phyloP scores from a whole-genome alignment of 768 basidiomycete genomes.

The Boletales sp. region DNA sequence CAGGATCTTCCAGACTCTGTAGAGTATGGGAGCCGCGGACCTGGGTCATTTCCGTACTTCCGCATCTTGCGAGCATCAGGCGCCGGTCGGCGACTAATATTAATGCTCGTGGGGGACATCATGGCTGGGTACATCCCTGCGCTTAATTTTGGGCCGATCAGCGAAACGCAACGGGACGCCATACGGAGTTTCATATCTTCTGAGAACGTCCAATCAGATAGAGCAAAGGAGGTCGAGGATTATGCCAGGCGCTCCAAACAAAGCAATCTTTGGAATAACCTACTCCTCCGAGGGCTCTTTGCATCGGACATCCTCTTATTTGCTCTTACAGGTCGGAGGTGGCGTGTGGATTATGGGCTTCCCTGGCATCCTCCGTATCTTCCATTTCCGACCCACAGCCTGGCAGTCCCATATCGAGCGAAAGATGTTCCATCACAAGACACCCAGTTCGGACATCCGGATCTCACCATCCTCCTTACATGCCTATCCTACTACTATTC shows the following conservation, averaged over 20 bases:
- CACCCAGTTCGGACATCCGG: constrained; percentile 37
- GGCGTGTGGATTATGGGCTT: constrained; percentile 32
- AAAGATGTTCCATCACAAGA: constrained; percentile 30
- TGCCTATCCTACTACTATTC: constrained; percentile 2
- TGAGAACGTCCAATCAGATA: not conserved
- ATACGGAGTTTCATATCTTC: constrained; percentile 12
- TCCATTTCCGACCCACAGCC: constrained; percentile 3
- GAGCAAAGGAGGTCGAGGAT: constrained; percentile 1
- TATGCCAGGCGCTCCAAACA: not conserved
- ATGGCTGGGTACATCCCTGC: constrained; percentile 9
- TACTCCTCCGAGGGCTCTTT: constrained; percentile 31
- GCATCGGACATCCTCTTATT: constrained; percentile 22
- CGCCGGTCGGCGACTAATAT: constrained; percentile 1
- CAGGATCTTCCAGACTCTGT: not conserved
- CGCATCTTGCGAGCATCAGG: constrained; percentile 3
- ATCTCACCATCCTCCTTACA: constrained; percentile 29
- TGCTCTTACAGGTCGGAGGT: constrained; percentile 26
- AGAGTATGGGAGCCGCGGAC: not conserved
- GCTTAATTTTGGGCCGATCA: not conserved
- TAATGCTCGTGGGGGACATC: constrained; percentile 4
- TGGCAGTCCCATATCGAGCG: constrained; percentile 35
- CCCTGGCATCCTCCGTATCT: not conserved
- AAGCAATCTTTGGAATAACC: not conserved
- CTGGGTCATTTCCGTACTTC: constrained; percentile 8
- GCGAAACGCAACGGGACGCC: not conserved